Evolutionary conservation across 2,329 filamentous ascomycete genomes (phyloP).

Genomic region (Chrysosphaeria jannelii): DNA sequence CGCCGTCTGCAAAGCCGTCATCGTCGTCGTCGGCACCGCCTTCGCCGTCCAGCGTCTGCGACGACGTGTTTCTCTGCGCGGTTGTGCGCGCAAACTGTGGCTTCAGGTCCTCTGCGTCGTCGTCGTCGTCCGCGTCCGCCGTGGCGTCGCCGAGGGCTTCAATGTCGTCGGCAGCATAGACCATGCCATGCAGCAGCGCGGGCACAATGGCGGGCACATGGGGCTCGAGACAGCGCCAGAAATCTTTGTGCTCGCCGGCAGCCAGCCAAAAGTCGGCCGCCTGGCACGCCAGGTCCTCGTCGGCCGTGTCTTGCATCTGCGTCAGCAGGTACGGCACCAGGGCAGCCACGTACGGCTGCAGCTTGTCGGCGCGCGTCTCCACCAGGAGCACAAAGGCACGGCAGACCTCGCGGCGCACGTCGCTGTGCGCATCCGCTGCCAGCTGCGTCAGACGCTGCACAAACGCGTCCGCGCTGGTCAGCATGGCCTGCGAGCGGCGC

Average conservation of each 20-base stretch:
- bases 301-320: constrained; percentile 62
- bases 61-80: constrained; percentile 24
- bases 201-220: constrained; percentile 67
- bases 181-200: constrained; percentile 76
- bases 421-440: constrained; percentile 42
- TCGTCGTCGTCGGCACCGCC: constrained; percentile 33
- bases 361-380: constrained; percentile 68
- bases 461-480: constrained; percentile 52
- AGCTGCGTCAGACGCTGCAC: constrained; percentile 60
- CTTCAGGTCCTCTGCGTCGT: constrained; percentile 71
- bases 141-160: constrained; percentile 54
- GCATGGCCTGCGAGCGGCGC: constrained; percentile 52
- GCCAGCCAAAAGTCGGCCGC: constrained; percentile 95
- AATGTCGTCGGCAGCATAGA: constrained; percentile 87
- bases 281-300: constrained; percentile 74
- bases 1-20: constrained; percentile 47
- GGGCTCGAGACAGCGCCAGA: constrained; percentile 48
- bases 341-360: constrained; percentile 61
- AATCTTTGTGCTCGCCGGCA: constrained; percentile 56
- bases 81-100: constrained; percentile 59
- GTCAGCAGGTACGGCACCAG: constrained; percentile 79
- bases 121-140: constrained; percentile 75
- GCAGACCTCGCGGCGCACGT: constrained; percentile 80
- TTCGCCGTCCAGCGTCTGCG: constrained; percentile 7
- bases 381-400: constrained; percentile 78